A percentile compares a stretch with the other conserved stretches of the same genome.
Conservation (phyloP, 192 early-diverging fungal species). For the Kappamyces sp. region DNA sequence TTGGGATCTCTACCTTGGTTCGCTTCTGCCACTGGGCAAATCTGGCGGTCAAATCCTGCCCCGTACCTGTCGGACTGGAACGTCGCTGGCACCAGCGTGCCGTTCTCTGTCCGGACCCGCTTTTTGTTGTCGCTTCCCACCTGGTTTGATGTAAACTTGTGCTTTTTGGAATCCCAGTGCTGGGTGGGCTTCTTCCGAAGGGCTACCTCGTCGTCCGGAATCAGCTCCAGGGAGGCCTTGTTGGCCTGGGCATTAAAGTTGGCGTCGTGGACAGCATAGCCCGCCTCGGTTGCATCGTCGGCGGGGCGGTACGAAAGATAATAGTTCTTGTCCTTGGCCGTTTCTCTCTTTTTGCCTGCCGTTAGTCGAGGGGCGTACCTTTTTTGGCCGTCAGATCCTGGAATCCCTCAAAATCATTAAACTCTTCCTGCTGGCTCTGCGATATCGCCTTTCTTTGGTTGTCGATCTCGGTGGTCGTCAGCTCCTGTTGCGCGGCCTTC, state of each 20-base stretch:
- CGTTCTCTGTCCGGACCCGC: slow-evolving; percentile 84
- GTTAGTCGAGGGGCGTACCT: neutral
- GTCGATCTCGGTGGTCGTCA: slow-evolving; percentile 29
- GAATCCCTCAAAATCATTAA: slow-evolving; percentile 23
- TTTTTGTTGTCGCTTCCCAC: slow-evolving; percentile 95
- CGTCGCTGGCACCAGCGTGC: slow-evolving; percentile 79
- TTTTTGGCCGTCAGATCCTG: slow-evolving; percentile 11
- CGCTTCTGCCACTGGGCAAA: slow-evolving; percentile 91
- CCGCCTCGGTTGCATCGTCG: slow-evolving; percentile 83
- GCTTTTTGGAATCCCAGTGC: slow-evolving; percentile 91
- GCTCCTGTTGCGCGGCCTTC: slow-evolving; percentile 45
- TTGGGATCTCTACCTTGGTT: slow-evolving; percentile 72
- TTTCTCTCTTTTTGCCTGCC: too few species aligned
- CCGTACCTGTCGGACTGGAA: slow-evolving; percentile 74
- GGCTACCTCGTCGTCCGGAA: slow-evolving; percentile 79
- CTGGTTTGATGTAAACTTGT: slow-evolving; percentile 80
- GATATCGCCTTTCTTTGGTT: slow-evolving; percentile 15
- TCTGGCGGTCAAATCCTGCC: slow-evolving; percentile 26
- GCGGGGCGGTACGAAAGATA: slow-evolving; percentile 83
- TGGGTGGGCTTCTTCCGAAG: slow-evolving; percentile 42
- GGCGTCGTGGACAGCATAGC: slow-evolving; percentile 48
- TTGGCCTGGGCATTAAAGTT: slow-evolving; percentile 78
- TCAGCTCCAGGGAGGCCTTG: slow-evolving; percentile 63
- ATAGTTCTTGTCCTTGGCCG: slow-evolving; percentile 62
- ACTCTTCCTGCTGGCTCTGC: slow-evolving; percentile 32